Conservation (phyloP, 2,329 filamentous ascomycete genomes). For the Aspergillus sp. region DNA sequence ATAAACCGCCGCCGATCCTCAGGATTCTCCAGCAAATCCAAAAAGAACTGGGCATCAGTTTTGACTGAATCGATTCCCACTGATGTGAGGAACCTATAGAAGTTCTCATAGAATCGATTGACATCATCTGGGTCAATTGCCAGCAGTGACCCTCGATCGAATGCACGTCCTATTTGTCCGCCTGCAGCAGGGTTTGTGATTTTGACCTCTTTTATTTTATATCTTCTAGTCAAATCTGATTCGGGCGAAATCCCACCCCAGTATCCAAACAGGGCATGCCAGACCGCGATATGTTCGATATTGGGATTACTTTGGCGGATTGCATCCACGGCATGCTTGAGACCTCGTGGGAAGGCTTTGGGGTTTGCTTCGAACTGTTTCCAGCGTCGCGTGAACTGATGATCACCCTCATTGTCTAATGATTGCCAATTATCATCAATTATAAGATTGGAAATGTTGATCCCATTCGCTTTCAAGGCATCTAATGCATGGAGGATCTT, state of each 20-base stretch:
- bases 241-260: constrained; percentile 82
- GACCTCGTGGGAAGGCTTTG: constrained; percentile 70
- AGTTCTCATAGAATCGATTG: constrained; percentile 76
- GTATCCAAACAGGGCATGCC: constrained; percentile 85
- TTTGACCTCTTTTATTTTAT: constrained; percentile 64
- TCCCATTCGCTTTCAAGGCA: constrained; percentile 62
- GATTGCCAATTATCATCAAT: constrained; percentile 98
- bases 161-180: constrained; percentile 28
- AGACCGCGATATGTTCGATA: constrained; percentile 82
- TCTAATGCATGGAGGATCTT: constrained; percentile 75
- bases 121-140: constrained; percentile 73
- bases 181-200: constrained; percentile 52
- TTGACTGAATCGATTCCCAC: constrained; percentile 83
- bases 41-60: constrained; percentile 85
- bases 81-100: constrained; percentile 73
- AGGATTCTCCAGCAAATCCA: constrained; percentile 69
- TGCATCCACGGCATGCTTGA: constrained; percentile 64
- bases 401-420: constrained; percentile 54
- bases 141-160: constrained; percentile 54
- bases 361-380: constrained; percentile 80
- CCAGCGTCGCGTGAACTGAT: constrained; percentile 58
- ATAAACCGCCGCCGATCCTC: constrained; percentile 67
- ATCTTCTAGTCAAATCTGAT: constrained; percentile 69
- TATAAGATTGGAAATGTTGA: constrained; percentile 79
- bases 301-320: constrained; percentile 67